phyloP scores from a whole-genome alignment of 2,329 filamentous ascomycete genomes.

The Nigrograna mackinnonii region DNA sequence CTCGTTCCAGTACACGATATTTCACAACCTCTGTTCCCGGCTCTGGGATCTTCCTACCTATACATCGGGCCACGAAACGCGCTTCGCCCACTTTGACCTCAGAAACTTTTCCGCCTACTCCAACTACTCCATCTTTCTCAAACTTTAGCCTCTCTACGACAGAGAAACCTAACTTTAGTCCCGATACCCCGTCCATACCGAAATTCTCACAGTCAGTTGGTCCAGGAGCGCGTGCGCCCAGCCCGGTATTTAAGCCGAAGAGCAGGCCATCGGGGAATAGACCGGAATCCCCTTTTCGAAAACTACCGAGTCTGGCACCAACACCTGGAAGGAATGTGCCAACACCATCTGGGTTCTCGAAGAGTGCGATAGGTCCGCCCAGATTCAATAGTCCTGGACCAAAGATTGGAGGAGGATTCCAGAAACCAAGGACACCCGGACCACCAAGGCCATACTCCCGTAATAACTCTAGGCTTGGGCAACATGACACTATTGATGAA shows the following conservation, averaged over 20 bases:
- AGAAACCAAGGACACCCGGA: constrained; percentile 45
- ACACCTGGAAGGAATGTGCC: constrained; percentile 58
- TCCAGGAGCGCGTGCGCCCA: constrained; percentile 68
- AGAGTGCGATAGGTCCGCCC: constrained; percentile 58
- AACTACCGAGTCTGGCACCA: constrained; percentile 48
- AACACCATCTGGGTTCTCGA: constrained; percentile 57
- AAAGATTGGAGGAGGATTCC: constrained; percentile 64
- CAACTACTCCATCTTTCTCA: constrained; percentile 65
- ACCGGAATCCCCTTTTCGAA: constrained; percentile 82
- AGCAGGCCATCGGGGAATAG: constrained; percentile 77
- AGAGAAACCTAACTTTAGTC: constrained; percentile 43
- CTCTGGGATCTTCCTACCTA: constrained; percentile 90
- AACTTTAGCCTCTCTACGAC: constrained; percentile 62
- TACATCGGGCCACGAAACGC: constrained; percentile 76
- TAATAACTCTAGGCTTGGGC: constrained; percentile 50
- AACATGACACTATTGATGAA: constrained; percentile 44
- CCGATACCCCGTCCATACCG: constrained; percentile 62
- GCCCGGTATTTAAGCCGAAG: constrained; percentile 69
- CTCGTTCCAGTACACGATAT: constrained; percentile 61
- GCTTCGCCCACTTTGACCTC: constrained; percentile 59
- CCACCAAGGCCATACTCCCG: constrained; percentile 51
- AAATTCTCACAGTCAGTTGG: constrained; percentile 91
- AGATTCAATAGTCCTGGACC: constrained; percentile 67
- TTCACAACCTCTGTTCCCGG: constrained; percentile 79
- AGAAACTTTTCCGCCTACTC: constrained; percentile 65